These are phyloP conservation scores for Penicillium sp. DNA, from an alignment of 2,329 filamentous ascomycete species.

Conservation along the genomic window DNA sequence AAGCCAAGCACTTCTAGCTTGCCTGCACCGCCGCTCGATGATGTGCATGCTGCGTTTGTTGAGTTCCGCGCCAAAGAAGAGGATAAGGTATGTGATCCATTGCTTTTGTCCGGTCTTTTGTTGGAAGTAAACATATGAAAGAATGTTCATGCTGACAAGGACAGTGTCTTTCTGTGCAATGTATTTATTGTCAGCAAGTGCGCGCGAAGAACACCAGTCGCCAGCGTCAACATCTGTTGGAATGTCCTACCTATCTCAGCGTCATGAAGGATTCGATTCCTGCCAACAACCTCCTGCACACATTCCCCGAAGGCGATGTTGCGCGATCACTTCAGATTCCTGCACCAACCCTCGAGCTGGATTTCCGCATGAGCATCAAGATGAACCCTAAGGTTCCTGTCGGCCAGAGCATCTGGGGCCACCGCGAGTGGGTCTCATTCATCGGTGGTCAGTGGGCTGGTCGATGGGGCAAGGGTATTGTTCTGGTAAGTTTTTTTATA, in stretches of 20 bases:
- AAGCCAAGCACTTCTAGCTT: constrained; percentile 41
- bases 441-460: constrained; percentile 54
- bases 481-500: constrained; percentile 41
- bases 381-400: constrained; percentile 52
- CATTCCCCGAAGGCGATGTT: constrained; percentile 51
- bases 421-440: constrained; percentile 53
- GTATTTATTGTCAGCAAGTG: constrained; percentile 52
- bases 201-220: constrained; percentile 53
- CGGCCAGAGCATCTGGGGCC: constrained; percentile 49
- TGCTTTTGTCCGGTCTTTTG: neutral
- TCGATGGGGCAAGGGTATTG: constrained; percentile 53
- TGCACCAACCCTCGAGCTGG: constrained; percentile 49
- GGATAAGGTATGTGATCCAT: constrained; percentile 39
- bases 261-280: constrained; percentile 55
- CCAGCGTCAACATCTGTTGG: constrained; percentile 50
- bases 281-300: constrained; percentile 52
- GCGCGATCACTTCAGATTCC: constrained; percentile 50
- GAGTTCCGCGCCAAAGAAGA: constrained; percentile 50
- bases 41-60: constrained; percentile 51
- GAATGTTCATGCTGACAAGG: neutral
- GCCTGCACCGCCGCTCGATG: constrained; percentile 49
- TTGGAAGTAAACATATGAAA: too few relatives aligned
- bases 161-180: constrained; percentile 51
- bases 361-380: constrained; percentile 55
- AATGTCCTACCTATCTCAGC: constrained; percentile 51